Conservation (phyloP, 225 moss, liverwort and hornwort genomes). For the Thuidium tamariscinum region DNA sequence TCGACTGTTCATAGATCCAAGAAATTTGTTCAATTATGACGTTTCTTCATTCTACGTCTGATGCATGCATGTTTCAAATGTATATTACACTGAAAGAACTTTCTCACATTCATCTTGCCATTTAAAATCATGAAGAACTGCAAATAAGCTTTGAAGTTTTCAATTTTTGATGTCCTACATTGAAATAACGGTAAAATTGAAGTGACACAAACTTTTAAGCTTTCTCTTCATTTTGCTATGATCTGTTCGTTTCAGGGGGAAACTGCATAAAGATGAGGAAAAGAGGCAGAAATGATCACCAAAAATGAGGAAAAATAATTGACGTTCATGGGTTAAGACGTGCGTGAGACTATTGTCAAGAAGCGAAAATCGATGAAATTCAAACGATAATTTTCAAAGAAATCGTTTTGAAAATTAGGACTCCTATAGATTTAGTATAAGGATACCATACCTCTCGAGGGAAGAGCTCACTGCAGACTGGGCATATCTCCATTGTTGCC, state of each 20-base stretch:
- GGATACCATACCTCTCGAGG: slow-evolving; percentile 17
- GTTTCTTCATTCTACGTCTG: not conserved
- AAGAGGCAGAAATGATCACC: not conserved
- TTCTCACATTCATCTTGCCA: not conserved
- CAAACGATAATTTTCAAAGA: not conserved
- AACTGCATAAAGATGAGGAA: not conserved
- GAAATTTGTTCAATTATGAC: not conserved
- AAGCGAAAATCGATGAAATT: not conserved
- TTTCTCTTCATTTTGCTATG: not conserved
- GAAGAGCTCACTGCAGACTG: slow-evolving; percentile 29
- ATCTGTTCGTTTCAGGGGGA: not conserved
- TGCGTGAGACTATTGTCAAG: not conserved
- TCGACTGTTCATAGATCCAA: not conserved
- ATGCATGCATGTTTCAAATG: not conserved
- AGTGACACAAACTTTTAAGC: not conserved
- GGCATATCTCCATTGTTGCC: slow-evolving; percentile 3
- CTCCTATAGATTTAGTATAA: not conserved
- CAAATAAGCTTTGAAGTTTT: not conserved
- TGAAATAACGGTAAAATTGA: not conserved
- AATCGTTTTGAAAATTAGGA: not conserved
- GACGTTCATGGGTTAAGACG: not conserved
- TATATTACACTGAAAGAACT: not conserved
- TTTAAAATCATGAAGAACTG: not conserved
- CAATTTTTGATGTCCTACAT: no score
- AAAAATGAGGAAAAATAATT: not conserved